Base-by-base conservation (phyloP, 2,329 filamentous ascomycete genomes). In the Verticillium alfalfae region DNA sequence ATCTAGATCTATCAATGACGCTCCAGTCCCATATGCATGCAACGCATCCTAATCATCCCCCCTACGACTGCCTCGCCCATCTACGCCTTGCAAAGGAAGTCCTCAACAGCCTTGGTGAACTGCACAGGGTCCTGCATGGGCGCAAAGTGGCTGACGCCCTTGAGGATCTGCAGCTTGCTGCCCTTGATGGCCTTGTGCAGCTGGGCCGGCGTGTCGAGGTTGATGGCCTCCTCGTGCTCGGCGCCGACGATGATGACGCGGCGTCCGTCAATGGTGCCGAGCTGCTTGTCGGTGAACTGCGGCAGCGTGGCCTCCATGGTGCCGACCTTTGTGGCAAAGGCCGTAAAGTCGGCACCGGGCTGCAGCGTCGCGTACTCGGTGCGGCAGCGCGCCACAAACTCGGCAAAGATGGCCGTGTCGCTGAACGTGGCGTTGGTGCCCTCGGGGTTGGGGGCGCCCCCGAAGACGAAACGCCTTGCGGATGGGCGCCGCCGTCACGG, bases 391-490 rank as follows among this genome's bases (percentile, higher is more conserved):
- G 68, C 31, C 1, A 78, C 71, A 45, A 79, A 74, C 3, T 68
- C 37, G 9, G 34, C 22, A 26, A 58, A 65, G 45, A 64, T 36
- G 18, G 37, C 39, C 3, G 69, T 74, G 10, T 67, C 56, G 31
- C 62, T 60, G 60, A 74, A 78, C 10, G 70, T 75, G 10, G 71
- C 38, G 60, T 79, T 78, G 15, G 71, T 70, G 62, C 77, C 72
- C 52, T 68, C 61, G 5, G 69, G 69, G 5, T 65, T 69, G 56
- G 73, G 69, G 37, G 69, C 69, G 37, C 68, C 71, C 34, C 74
- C 76, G 52, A 78, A 79, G 57, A 78, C 58, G 57, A 79, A 79
- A 78, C 3, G 77, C 76, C 64, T 75, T 75, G 49, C 72, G 67
- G 61, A 78, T 77, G 26, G 69, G 66, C 1, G 67, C 62, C 1